A percentile compares a stretch with the other conserved stretches of the same genome.
Evolutionary conservation across 2,329 filamentous ascomycete genomes (phyloP).

Genomic region (Aspergillus spinulosporus): DNA sequence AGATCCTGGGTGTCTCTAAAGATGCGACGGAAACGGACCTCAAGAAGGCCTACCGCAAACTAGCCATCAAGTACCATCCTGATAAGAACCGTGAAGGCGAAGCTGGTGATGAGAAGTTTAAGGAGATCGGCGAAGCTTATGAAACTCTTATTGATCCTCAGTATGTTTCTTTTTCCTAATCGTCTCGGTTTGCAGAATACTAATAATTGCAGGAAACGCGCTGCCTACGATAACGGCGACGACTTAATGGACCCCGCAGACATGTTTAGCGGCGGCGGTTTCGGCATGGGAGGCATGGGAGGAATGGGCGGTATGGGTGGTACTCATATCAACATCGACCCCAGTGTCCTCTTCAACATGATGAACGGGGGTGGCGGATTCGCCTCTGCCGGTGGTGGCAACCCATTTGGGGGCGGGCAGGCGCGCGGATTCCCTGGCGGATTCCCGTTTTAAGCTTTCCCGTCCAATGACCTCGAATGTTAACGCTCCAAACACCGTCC

Average conservation of each 20-base stretch:
- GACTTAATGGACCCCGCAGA: slow-evolving; percentile 86
- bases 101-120: slow-evolving; percentile 83
- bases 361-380: slow-evolving; percentile 66
- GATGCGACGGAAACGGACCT: slow-evolving; percentile 80
- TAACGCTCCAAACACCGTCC: neutral
- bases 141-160: slow-evolving; percentile 92
- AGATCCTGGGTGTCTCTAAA: slow-evolving; percentile 87
- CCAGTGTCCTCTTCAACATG: slow-evolving; percentile 80
- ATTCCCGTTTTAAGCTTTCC: slow-evolving; percentile 56
- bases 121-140: slow-evolving; percentile 96
- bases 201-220: slow-evolving; percentile 66
- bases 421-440: slow-evolving; percentile 51
- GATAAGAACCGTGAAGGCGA: slow-evolving; percentile 92
- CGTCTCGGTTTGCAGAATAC: neutral
- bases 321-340: slow-evolving; percentile 60
- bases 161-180: slow-evolving; percentile 55
- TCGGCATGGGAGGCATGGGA: slow-evolving; percentile 50
- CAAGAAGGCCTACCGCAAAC: slow-evolving; percentile 95
- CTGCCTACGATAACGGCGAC: slow-evolving; percentile 86
- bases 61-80: slow-evolving; percentile 91
- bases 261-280: slow-evolving; percentile 69
- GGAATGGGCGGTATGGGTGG: slow-evolving; percentile 59
- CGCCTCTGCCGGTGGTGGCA: slow-evolving; percentile 49
- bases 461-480: neutral
- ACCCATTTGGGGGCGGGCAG: slow-evolving; percentile 39